Base-by-base conservation (phyloP, 75 land plant genomes). In the Pinus taeda region DNA sequence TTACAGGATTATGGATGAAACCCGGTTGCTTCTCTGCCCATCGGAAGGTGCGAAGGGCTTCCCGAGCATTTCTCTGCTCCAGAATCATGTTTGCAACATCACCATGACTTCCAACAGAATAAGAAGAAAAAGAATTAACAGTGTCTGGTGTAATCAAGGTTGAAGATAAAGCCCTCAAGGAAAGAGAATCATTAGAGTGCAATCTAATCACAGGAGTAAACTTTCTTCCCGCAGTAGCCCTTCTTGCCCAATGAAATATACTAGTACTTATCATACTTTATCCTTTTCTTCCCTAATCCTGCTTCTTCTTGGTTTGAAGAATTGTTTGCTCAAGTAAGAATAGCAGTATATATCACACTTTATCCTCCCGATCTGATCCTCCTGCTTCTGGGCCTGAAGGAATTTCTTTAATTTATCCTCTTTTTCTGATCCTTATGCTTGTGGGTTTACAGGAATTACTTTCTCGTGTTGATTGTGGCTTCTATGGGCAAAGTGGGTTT, bases 31-130 rank as follows among this genome's bases (percentile, higher is more conserved):
- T 59, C 14, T 84, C 71, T 26, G 87, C 90, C 84, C 81, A 82
- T 77, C 67, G 57, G 80, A 88, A 85, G 60, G 87, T 79, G 29
- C 76, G 57, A 69, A 88, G 80, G 17, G 87, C 82, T 71, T 81
- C 75, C 56, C 73, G 45, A 3, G 89, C 71, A 67, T 86, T 74
- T 77, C 74, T 84, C 77, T 84, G 82, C 49, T 77, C 78, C 11
- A 84, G 71, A 20, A 84, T 84, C 71, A 85, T 80, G 21, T 57
- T 84, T 66, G 80, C 75, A 59, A 88, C 78, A 49, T 85, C 79
- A 6, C 77, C 65, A 21, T 79, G 81, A 8, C 78, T 70, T 57
- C 82, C 84, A 2, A 63, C 55, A 11, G 81, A 66, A 57, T 53
- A 73, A 3, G 84, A 42, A 12, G 66, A 63, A 63, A 15, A 63